These are phyloP conservation scores for Cyamopsis tetragonoloba DNA, from an alignment of 306 rosid genomes.

Conservation along the genomic window DNA sequence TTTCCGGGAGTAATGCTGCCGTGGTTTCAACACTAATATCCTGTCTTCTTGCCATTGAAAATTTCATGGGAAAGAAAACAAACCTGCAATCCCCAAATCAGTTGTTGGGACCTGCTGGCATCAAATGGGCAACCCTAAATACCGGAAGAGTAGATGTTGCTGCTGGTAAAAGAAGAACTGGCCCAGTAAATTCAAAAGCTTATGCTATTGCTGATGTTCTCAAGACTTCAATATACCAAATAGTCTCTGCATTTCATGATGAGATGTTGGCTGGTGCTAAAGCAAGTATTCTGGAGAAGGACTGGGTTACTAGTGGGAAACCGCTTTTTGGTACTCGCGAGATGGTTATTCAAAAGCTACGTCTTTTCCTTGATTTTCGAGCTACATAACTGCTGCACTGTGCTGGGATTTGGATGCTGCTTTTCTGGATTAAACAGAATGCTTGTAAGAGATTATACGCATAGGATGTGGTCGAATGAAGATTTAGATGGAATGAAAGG, in stretches of 20 bases:
- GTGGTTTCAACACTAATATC: conserved; percentile 73
- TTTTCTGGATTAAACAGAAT: conserved; percentile 4
- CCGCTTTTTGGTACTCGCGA: conserved; percentile 64
- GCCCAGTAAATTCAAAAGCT: conserved; percentile 67
- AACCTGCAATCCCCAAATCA: conserved; percentile 55
- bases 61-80: conserved; percentile 89
- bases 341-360: conserved; percentile 61
- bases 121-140: conserved; percentile 74
- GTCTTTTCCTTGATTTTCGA: conserved; percentile 67
- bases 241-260: conserved; percentile 74
- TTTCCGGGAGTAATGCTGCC: conserved; percentile 79
- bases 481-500: conserved; percentile 24
- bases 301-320: conserved; percentile 60
- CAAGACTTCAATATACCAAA: conserved; percentile 68
- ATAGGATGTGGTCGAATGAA: conserved; percentile 25
- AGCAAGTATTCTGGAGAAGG: conserved; percentile 72
- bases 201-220: conserved; percentile 80
- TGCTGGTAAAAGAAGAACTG: conserved; percentile 53
- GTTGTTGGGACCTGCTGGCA: conserved; percentile 65
- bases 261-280: conserved; percentile 82
- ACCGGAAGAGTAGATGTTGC: conserved; percentile 54
- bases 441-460: conserved; percentile 24
- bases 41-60: conserved; percentile 86
- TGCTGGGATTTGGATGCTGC: conserved; percentile 19
- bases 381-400: conserved; percentile 44